Evolutionary conservation across 208 protist species (phyloP), one percentile per base, ranked within the genome.

Genomic region (Polymyxa betae): DNA sequence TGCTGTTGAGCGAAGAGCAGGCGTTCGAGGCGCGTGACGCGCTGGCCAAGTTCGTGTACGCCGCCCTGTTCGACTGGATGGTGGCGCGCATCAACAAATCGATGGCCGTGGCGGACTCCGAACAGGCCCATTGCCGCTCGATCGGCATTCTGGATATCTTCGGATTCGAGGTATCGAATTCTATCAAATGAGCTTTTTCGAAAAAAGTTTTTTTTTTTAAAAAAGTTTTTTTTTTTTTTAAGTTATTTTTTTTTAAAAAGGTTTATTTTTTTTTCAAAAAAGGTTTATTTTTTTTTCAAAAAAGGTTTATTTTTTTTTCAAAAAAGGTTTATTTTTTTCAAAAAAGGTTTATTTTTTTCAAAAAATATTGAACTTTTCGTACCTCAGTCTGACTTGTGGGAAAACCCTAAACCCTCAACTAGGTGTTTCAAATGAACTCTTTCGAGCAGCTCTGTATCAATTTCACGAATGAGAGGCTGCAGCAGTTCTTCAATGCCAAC

Each of bases 371-470:
- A n/a, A n/a, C n/a, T n/a, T n/a, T n/a, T n/a, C n/a, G n/a, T n/a
- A n/a, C n/a, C n/a, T n/a, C n/a, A n/a, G n/a, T n/a, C n/a, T n/a
- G n/a, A n/a, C n/a, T n/a, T n/a, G n/a, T n/a, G n/a, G n/a, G n/a
- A n/a, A n/a, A 5, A 88, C 52, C 5, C 52, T 88, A 45, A 45
- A 88, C 52, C 43, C 52, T 5, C 49, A 60, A 29, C 49, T 60
- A 60, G 49, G 91, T 92, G 24, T 97, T 97, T 91, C 77, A 93
- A 88, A 72, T 94, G 38, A 98, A 98, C 92, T 96, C 93, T 24
- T 98, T 98, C 92, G 97, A 98, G 93, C 97, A 98, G 93, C 93
- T 98, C 0, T 98, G 96, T 92, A 98, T 98, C 92, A 98, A 98
- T 93, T 96, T 96, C 91, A 92, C 91, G 95, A 98, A 98, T 94